Evolutionary conservation across 2,329 filamentous ascomycete species (phyloP).

Genomic region (Furcasterigmium furcatum): DNA sequence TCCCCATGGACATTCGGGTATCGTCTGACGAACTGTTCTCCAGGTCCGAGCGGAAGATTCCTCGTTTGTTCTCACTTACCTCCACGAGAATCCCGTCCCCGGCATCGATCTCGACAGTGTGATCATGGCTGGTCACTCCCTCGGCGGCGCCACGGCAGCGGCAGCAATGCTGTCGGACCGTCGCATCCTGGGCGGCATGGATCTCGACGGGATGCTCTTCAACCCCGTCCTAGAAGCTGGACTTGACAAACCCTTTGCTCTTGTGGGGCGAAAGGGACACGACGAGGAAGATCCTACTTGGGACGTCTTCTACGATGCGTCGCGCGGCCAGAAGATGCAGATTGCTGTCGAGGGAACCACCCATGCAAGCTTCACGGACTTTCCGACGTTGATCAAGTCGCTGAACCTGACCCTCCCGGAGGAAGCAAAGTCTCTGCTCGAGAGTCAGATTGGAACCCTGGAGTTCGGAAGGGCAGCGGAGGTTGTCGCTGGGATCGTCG

Average conservation of each 20-base stretch:
- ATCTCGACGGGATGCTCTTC: conserved; percentile 35
- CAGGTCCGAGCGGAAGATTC: conserved; percentile 31
- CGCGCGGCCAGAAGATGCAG: conserved; percentile 20
- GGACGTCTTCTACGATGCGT: conserved; percentile 22
- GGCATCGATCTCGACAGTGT: conserved; percentile 23
- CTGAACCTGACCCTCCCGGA: conserved; percentile 16
- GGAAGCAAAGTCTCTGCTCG: conserved; percentile 2
- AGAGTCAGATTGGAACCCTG: conserved; percentile 10
- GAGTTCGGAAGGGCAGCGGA: conserved; percentile 1
- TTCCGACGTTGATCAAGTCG: conserved; percentile 19
- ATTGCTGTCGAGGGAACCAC: conserved; percentile 17
- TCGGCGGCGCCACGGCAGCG: conserved; percentile 33
- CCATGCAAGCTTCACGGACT: conserved; percentile 28
- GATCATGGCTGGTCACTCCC: conserved; percentile 33
- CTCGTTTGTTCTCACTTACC: conserved; percentile 30
- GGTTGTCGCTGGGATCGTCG: conserved; percentile 4
- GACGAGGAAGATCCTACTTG: conserved; percentile 24
- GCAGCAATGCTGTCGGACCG: conserved; percentile 23
- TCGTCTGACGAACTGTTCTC: neutral
- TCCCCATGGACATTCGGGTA: neutral
- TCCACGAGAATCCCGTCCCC: conserved; percentile 17
- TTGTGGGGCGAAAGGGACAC: conserved; percentile 25
- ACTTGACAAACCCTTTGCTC: conserved; percentile 23
- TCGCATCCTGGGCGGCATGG: conserved; percentile 30
- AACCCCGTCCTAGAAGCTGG: conserved; percentile 22